phyloP scores from a whole-genome alignment of 2,329 filamentous ascomycete genomes.

The Fusarium sp. region DNA sequence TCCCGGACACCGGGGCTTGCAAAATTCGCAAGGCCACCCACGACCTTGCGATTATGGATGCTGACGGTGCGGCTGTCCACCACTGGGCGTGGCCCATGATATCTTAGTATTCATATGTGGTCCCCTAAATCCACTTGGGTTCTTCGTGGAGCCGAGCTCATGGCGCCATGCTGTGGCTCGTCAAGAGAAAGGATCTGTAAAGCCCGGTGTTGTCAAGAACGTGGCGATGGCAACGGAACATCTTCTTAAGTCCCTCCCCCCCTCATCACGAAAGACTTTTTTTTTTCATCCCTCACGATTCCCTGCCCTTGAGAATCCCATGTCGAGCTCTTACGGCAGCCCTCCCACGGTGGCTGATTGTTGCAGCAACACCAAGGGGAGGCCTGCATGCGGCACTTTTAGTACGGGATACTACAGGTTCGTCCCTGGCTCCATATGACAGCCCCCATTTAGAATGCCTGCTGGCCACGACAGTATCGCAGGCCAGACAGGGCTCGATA shows the following conservation, averaged over 20 bases:
- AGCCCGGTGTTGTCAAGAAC: neutral
- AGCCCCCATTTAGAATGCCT: constrained; percentile 2
- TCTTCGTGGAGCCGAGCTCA: constrained; percentile 11
- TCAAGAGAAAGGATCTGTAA: constrained; percentile 2
- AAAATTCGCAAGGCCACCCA: constrained; percentile 24
- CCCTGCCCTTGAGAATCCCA: constrained; percentile 1
- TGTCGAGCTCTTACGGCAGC: constrained; percentile 22
- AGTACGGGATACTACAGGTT: constrained; percentile 24
- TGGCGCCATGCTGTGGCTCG: constrained; percentile 3
- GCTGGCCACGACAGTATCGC: constrained; percentile 7
- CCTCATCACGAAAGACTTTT: neutral
- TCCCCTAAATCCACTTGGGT: constrained; percentile 10
- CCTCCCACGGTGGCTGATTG: constrained; percentile 22
- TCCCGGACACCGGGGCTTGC: constrained; percentile 17
- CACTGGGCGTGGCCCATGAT: constrained; percentile 17
- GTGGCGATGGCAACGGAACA: neutral
- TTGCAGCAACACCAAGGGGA: constrained; percentile 27
- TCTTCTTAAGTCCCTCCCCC: neutral
- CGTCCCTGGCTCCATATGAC: constrained; percentile 22
- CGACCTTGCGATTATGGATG: constrained; percentile 34
- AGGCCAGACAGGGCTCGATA: neutral
- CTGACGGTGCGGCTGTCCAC: constrained; percentile 29
- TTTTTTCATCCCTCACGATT: neutral
- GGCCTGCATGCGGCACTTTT: constrained; percentile 28
- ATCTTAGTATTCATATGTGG: constrained; percentile 1